A percentile compares a stretch with the other conserved stretches of the same genome.
These are phyloP conservation scores for Xylariaceae sp. DNA, from an alignment of 2,329 filamentous ascomycete species.

Conservation along the genomic window DNA sequence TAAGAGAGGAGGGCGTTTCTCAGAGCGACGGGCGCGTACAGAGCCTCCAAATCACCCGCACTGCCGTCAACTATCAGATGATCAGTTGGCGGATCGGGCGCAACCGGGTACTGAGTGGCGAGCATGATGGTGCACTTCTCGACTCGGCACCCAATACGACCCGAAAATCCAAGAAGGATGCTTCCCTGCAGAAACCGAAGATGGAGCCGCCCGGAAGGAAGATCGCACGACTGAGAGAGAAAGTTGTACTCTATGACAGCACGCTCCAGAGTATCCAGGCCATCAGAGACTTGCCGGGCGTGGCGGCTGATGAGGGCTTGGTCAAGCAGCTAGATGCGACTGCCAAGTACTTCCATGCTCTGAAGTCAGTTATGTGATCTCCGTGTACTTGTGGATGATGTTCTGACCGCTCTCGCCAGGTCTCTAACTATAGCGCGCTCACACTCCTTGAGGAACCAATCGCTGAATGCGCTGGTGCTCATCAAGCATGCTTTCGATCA, in stretches of 20 bases:
- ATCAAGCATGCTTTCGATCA: constrained; percentile 65
- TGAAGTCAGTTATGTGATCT: constrained; percentile 61
- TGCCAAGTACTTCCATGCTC: constrained; percentile 73
- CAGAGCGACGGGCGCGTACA: constrained; percentile 85
- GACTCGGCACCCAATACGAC: constrained; percentile 37
- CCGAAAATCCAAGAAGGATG: constrained; percentile 48
- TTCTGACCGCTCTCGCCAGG: too few species aligned
- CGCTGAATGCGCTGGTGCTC: constrained; percentile 77
- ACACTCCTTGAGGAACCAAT: constrained; percentile 64
- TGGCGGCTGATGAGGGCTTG: constrained; percentile 74
- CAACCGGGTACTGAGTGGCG: constrained; percentile 82
- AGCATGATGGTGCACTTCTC: constrained; percentile 63
- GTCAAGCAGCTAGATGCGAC: constrained; percentile 72
- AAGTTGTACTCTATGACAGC: constrained; percentile 83
- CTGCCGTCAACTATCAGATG: constrained; percentile 88
- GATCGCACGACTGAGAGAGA: constrained; percentile 74
- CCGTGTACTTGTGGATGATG: too few species aligned
- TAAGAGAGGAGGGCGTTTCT: constrained; percentile 73
- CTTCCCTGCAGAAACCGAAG: constrained; percentile 32
- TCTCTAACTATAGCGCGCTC: constrained; percentile 80
- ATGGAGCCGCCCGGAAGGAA: constrained; percentile 63
- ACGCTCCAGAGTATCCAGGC: constrained; percentile 86
- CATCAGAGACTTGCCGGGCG: constrained; percentile 80
- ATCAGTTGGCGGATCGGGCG: constrained; percentile 92
- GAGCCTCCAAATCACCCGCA: constrained; percentile 82